Conservation (phyloP, 2,329 filamentous ascomycete genomes). For the Penicillium italicum region DNA sequence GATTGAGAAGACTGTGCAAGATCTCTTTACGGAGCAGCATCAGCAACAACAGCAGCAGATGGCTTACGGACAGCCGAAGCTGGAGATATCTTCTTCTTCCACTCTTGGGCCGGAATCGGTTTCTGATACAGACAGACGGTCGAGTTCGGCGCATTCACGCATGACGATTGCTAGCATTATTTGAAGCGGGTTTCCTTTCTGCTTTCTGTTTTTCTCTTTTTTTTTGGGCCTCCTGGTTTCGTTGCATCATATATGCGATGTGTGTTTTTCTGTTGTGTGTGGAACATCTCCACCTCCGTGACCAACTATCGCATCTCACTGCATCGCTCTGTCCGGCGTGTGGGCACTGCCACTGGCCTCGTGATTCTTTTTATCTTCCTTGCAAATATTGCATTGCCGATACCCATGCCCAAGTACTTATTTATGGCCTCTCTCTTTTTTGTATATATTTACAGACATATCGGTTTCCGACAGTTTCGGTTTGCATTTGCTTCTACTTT, state of each 20-base stretch:
- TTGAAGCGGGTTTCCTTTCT: constrained; percentile 18
- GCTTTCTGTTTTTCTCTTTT: background rate
- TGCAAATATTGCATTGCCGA: constrained; percentile 11
- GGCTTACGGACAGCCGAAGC: constrained; percentile 13
- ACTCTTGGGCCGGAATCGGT: constrained; percentile 23
- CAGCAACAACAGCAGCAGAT: constrained; percentile 9
- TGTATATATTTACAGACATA: constrained; percentile 3
- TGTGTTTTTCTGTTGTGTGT: too few species aligned
- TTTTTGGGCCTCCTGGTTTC: background rate
- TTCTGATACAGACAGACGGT: constrained; percentile 26
- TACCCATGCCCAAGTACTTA: constrained; percentile 7
- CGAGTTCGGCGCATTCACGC: constrained; percentile 37
- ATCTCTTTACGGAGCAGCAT: constrained; percentile 37
- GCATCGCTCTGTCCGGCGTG: background rate
- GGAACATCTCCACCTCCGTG: too few species aligned
- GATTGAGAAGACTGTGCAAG: constrained; percentile 60
- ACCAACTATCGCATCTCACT: background rate
- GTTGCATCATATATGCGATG: too few species aligned
- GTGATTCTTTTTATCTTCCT: background rate
- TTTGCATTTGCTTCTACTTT: background rate
- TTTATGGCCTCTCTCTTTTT: background rate
- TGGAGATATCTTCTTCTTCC: constrained; percentile 8
- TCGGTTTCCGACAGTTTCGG: background rate
- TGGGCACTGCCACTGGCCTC: background rate
- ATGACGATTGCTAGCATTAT: constrained; percentile 50